phyloP scores from a whole-genome alignment of 495 filamentous ascomycete species.

The Entonaema liquescens region DNA sequence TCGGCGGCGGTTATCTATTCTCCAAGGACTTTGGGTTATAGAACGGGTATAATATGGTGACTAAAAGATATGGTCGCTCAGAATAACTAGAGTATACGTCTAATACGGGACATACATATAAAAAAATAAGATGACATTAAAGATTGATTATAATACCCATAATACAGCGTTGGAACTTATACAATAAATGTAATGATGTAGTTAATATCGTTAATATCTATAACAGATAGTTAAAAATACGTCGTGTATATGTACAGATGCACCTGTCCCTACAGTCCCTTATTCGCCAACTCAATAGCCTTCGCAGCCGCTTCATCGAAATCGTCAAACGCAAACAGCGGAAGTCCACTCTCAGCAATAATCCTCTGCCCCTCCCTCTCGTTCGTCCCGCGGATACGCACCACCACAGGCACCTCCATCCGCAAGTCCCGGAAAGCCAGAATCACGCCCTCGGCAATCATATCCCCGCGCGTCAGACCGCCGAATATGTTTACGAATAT shows the following conservation, averaged over 20 bases:
- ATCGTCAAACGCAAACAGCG: conserved; percentile 79
- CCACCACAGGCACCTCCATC: conserved; percentile 79
- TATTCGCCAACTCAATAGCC: conserved; percentile 71
- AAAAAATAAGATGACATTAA: conserved; percentile 3
- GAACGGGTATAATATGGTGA: conserved; percentile 35
- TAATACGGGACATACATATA: conserved; percentile 9
- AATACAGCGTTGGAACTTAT: background rate
- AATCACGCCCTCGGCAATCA: conserved; percentile 87
- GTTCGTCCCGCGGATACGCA: conserved; percentile 84
- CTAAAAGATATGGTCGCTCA: background rate
- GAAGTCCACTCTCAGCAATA: conserved; percentile 77
- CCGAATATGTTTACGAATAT: conserved; percentile 95
- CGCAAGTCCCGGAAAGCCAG: conserved; percentile 77
- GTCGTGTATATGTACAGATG: background rate
- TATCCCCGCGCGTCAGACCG: conserved; percentile 82
- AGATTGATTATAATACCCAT: background rate
- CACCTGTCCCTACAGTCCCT: background rate
- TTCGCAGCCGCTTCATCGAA: conserved; percentile 83
- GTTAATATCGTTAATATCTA: background rate
- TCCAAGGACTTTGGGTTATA: conserved; percentile 42
- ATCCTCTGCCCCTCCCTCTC: conserved; percentile 79
- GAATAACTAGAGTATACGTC: background rate
- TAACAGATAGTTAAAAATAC: background rate
- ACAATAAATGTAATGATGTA: background rate
- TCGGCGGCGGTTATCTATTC: conserved; percentile 3